These are phyloP conservation scores for Kockiozyma suomiensis DNA, from an alignment of 805 yeast species.

Conservation along the genomic window DNA sequence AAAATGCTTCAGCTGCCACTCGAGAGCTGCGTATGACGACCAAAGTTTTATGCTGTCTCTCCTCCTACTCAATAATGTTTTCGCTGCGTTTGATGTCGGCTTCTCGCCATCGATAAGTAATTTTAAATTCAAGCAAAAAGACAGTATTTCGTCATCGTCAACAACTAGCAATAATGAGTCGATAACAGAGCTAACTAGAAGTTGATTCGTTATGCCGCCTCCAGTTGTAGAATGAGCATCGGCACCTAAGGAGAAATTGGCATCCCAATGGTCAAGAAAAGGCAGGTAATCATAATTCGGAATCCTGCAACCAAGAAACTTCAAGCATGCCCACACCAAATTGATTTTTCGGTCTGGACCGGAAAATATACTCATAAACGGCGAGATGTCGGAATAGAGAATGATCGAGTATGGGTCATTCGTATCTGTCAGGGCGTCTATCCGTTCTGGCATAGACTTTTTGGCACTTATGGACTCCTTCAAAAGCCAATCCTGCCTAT, in stretches of 20 bases:
- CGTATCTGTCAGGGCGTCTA: background rate
- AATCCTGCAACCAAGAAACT: slow-evolving; percentile 28
- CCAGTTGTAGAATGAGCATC: background rate
- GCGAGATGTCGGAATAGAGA: slow-evolving; percentile 33
- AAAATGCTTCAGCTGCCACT: slow-evolving; percentile 9
- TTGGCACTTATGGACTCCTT: slow-evolving; percentile 2
- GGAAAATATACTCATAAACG: slow-evolving; percentile 20
- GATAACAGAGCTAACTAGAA: slow-evolving; percentile 6
- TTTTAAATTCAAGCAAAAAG: slow-evolving; percentile 16
- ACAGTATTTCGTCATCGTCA: slow-evolving; percentile 13
- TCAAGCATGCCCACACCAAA: slow-evolving; percentile 29
- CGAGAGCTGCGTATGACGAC: slow-evolving; percentile 16
- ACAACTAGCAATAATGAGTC: background rate
- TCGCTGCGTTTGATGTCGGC: slow-evolving; percentile 1
- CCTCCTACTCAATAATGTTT: slow-evolving; percentile 5
- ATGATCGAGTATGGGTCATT: slow-evolving; percentile 32
- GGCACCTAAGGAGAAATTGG: background rate
- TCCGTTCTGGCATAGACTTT: slow-evolving; percentile 3
- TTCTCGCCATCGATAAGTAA: background rate
- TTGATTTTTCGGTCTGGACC: background rate
- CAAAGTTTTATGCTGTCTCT: slow-evolving; percentile 16
- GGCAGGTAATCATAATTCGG: background rate
- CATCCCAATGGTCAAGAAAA: slow-evolving; percentile 17
- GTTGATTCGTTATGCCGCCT: background rate
- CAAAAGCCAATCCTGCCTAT: slow-evolving; percentile 1